Evolutionary conservation across 2,329 filamentous ascomycete genomes (phyloP).

Genomic region (Alternaria solani): DNA sequence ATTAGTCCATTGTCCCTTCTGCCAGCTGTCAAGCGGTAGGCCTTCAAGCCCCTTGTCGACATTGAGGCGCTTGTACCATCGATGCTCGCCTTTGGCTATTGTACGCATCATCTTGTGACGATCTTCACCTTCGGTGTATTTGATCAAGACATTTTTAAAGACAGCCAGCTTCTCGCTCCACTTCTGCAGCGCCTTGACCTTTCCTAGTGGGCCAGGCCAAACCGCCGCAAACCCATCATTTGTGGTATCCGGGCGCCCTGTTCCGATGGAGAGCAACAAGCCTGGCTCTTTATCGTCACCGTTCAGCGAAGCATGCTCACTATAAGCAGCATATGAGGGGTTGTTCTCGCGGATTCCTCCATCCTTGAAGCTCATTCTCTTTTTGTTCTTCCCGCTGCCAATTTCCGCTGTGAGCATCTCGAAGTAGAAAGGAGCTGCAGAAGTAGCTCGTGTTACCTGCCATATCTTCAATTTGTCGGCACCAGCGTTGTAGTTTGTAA

Average conservation of each 20-base stretch:
- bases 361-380: constrained; percentile 55
- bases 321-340: constrained; percentile 57
- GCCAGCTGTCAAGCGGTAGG: constrained; percentile 59
- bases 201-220: constrained; percentile 57
- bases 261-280: constrained; percentile 57
- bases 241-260: constrained; percentile 54
- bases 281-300: constrained; percentile 55
- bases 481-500: constrained; percentile 59
- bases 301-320: constrained; percentile 57
- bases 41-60: constrained; percentile 56
- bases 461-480: constrained; percentile 59
- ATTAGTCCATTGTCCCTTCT: constrained; percentile 52
- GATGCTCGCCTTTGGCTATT: constrained; percentile 57
- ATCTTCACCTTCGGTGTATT: constrained; percentile 61
- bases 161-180: constrained; percentile 60
- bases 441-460: constrained; percentile 62
- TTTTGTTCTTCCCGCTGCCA: constrained; percentile 42
- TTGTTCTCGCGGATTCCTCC: constrained; percentile 62
- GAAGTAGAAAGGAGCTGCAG: constrained; percentile 63
- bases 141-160: constrained; percentile 60
- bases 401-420: constrained; percentile 58
- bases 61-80: constrained; percentile 61
- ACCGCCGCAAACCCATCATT: constrained; percentile 58
- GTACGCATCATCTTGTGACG: constrained; percentile 58
- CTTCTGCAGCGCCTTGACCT: constrained; percentile 53